phyloP scores from a whole-genome alignment of 805 yeast species.

The Cyberlindnera veronae region DNA sequence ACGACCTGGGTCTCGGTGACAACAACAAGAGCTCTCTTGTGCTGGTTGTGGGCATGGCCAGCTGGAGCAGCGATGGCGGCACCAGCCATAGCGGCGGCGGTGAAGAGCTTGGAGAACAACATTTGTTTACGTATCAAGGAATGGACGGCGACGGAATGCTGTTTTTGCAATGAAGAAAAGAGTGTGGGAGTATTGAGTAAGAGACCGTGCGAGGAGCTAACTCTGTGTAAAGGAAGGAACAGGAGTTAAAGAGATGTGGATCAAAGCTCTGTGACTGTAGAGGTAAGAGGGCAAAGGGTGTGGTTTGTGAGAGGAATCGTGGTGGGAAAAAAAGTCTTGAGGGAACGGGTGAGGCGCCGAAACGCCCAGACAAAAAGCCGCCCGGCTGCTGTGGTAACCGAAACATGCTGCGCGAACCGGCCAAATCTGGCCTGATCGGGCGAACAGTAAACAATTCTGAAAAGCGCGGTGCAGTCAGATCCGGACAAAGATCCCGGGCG shows the following conservation, averaged over 20 bases:
- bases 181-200: slow-evolving; percentile 5
- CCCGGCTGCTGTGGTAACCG: neutral
- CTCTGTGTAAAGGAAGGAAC: slow-evolving; percentile 33
- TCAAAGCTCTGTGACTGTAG: slow-evolving; percentile 6
- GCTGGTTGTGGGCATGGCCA: slow-evolving; percentile 56
- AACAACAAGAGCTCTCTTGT: slow-evolving; percentile 52
- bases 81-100: slow-evolving; percentile 38
- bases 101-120: slow-evolving; percentile 47
- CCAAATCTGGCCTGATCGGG: slow-evolving; percentile 11
- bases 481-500: neutral
- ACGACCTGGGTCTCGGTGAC: slow-evolving; percentile 47
- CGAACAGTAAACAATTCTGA: slow-evolving; percentile 2
- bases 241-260: slow-evolving; percentile 24
- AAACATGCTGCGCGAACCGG: slow-evolving; percentile 2
- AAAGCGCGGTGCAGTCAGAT: neutral
- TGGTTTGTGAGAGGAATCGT: neutral
- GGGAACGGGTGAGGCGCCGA: slow-evolving; percentile 1
- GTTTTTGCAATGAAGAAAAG: slow-evolving; percentile 8
- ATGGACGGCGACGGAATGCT: slow-evolving; percentile 8
- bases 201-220: slow-evolving; percentile 7
- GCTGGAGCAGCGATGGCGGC: slow-evolving; percentile 44
- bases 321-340: slow-evolving; percentile 1
- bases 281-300: neutral
- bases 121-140: slow-evolving; percentile 26
- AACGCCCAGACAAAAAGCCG: slow-evolving; percentile 1